phyloP scores from a whole-genome alignment of 2,329 filamentous ascomycete genomes.

The Dothidotthia symphoricarpi region DNA sequence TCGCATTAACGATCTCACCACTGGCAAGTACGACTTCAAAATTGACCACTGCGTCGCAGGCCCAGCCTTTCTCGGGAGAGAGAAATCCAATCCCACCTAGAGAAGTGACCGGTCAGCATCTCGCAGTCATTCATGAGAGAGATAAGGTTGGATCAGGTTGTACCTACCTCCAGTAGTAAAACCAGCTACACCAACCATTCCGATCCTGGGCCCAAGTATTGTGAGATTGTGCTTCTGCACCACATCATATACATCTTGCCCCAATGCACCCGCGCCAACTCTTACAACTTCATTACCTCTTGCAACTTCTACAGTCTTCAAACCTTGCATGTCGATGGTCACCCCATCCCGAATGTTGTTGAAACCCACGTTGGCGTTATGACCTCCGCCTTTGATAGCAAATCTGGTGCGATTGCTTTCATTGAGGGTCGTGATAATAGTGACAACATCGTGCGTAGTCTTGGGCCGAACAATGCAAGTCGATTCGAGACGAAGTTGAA shows the following conservation, averaged over 20 bases:
- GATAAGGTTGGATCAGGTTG: background rate
- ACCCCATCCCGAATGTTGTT: constrained; percentile 11
- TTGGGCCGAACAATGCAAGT: constrained; percentile 4
- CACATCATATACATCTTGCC: constrained; percentile 8
- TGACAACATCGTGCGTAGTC: constrained; percentile 1
- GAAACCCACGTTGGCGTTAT: constrained; percentile 2
- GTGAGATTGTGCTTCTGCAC: constrained; percentile 3
- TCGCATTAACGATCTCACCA: constrained; percentile 44
- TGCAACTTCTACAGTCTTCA: background rate
- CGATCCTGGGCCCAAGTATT: constrained; percentile 6
- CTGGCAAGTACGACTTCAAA: constrained; percentile 47
- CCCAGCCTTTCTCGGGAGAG: constrained; percentile 17
- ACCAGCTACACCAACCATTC: constrained; percentile 4
- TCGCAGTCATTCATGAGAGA: too few species aligned
- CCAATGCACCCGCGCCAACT: constrained; percentile 7
- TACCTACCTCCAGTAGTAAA: constrained; percentile 7
- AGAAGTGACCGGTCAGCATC: too few species aligned
- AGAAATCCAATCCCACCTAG: constrained; percentile 27
- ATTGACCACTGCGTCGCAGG: constrained; percentile 12
- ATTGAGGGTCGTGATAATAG: background rate
- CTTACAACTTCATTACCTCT: background rate
- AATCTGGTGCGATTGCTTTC: background rate
- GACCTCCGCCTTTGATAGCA: constrained; percentile 7
- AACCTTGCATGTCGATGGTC: constrained; percentile 9
- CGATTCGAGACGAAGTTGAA: constrained; percentile 2